Conservation (phyloP, 805 yeast species). For the Candida taoyuanica region DNA sequence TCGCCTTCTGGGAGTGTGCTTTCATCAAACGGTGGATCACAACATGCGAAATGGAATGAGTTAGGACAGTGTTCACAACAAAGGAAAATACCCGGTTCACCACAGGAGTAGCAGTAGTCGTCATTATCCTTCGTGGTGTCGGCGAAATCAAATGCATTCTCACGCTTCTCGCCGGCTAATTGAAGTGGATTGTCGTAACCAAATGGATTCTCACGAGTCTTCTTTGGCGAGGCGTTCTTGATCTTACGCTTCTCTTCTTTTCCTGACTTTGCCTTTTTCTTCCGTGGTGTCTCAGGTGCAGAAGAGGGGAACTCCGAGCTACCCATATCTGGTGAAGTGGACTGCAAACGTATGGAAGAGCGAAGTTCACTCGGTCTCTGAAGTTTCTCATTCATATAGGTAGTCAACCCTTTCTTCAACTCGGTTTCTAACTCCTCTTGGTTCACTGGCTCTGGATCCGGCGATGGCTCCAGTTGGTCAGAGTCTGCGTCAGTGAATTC, state of each 20-base stretch:
- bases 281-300: conserved; percentile 6
- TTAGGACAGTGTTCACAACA: conserved; percentile 94
- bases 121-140: conserved; percentile 52
- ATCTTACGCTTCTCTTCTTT: conserved; percentile 20
- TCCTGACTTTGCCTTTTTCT: conserved; percentile 11
- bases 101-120: conserved; percentile 89
- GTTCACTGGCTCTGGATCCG: conserved; percentile 3
- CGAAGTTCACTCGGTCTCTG: conserved; percentile 22
- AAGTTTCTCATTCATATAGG: conserved; percentile 17
- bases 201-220: conserved; percentile 37
- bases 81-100: conserved; percentile 80
- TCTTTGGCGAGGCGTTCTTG: conserved; percentile 28
- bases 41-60: conserved; percentile 88
- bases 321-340: neutral
- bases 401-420: conserved; percentile 9
- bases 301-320: too few relatives aligned
- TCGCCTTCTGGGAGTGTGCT: conserved; percentile 74
- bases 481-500: too few relatives aligned
- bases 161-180: conserved; percentile 31
- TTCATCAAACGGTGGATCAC: conserved; percentile 85
- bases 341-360: conserved; percentile 2
- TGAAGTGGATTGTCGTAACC: conserved; percentile 35
- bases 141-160: conserved; percentile 25
- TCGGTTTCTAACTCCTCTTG: conserved; percentile 15
- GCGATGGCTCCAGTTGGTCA: conserved; percentile 3